phyloP scores from a whole-genome alignment of 306 rosid species.

The Crotalaria pallida region DNA sequence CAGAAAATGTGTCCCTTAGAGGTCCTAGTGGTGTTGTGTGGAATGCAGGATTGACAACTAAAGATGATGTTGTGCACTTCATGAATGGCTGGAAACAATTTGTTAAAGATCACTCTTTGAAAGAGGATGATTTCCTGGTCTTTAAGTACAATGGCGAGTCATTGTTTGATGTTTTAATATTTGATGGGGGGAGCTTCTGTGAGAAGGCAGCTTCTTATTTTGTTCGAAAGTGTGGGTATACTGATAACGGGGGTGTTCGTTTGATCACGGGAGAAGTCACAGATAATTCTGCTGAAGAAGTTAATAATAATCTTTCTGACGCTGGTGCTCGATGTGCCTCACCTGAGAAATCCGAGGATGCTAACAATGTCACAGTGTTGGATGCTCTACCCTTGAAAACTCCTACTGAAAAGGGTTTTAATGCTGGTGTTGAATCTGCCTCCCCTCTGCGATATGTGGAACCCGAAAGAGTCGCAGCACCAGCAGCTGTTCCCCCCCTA shows the following conservation, averaged over 20 bases:
- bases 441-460: neutral
- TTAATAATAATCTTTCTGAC: conserved; percentile 24
- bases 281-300: conserved; percentile 22
- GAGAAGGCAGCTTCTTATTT: conserved; percentile 62
- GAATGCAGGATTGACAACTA: conserved; percentile 42
- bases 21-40: conserved; percentile 64
- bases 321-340: conserved; percentile 26
- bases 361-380: conserved; percentile 9
- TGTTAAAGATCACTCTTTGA: conserved; percentile 47
- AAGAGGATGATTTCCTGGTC: conserved; percentile 58
- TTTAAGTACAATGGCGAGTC: conserved; percentile 59
- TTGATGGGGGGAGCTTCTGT: conserved; percentile 48
- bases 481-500: neutral
- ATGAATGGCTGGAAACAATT: conserved; percentile 57
- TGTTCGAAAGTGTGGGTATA: conserved; percentile 38
- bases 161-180: conserved; percentile 50
- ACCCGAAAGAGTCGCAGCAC: neutral
- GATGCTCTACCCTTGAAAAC: conserved; percentile 6
- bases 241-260: conserved; percentile 16
- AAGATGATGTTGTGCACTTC: conserved; percentile 36
- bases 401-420: conserved; percentile 8
- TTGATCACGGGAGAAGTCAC: conserved; percentile 14
- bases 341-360: conserved; percentile 19
- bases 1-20: conserved; percentile 42
- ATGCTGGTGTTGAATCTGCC: conserved; percentile 1